Conservation (phyloP, 345 rosid species). For the Populus davidiana region DNA sequence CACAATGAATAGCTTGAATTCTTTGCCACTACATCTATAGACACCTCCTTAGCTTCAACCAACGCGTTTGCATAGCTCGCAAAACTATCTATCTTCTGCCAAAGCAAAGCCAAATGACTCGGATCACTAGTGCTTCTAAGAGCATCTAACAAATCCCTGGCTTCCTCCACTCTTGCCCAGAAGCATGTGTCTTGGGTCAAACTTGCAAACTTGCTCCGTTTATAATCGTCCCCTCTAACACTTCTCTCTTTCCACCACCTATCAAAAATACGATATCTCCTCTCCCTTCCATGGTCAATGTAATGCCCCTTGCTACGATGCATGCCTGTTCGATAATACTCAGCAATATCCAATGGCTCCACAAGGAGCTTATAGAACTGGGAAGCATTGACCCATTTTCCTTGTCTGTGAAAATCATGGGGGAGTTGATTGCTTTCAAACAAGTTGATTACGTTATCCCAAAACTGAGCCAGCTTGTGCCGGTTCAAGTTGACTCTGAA, state of each 20-base stretch:
- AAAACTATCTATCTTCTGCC: constrained; percentile 38
- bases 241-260: constrained; percentile 50
- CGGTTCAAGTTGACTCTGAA: constrained; percentile 57
- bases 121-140: constrained; percentile 39
- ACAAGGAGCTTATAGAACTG: constrained; percentile 65
- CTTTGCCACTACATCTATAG: constrained; percentile 54
- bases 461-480: constrained; percentile 55
- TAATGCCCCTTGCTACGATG: constrained; percentile 44
- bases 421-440: constrained; percentile 64
- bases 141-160: constrained; percentile 47
- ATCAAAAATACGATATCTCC: constrained; percentile 67
- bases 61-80: constrained; percentile 35
- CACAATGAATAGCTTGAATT: constrained; percentile 69
- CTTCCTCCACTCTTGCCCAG: constrained; percentile 87
- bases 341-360: constrained; percentile 75
- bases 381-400: constrained; percentile 64
- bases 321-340: constrained; percentile 43
- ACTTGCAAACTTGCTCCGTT: constrained; percentile 51
- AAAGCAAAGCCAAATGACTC: constrained; percentile 11
- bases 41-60: constrained; percentile 57
- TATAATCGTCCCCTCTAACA: constrained; percentile 5
- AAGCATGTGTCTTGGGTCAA: constrained; percentile 80
- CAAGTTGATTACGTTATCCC: constrained; percentile 61
- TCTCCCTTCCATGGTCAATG: constrained; percentile 50
- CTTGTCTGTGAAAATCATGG: constrained; percentile 47